These are phyloP conservation scores for Sclerotinia trifoliorum DNA, from an alignment of 2,329 filamentous ascomycete species.

Conservation along the genomic window DNA sequence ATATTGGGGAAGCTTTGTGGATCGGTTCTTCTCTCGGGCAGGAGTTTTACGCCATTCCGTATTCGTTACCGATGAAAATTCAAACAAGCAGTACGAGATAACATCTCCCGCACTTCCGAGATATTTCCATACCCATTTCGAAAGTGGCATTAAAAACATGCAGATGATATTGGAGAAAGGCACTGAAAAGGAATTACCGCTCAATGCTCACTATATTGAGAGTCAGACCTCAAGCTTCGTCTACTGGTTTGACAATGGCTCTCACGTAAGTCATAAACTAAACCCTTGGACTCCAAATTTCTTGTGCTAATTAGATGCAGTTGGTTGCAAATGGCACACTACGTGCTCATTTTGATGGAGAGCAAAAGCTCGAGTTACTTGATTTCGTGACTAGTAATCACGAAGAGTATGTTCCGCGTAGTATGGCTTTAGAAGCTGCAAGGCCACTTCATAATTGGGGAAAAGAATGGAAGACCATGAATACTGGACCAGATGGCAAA, in stretches of 20 bases:
- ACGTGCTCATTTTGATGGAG: conserved; percentile 73
- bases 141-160: conserved; percentile 80
- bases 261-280: conserved; percentile 61
- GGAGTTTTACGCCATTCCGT: conserved; percentile 77
- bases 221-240: conserved; percentile 76
- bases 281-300: background rate
- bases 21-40: conserved; percentile 73
- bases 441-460: conserved; percentile 62
- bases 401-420: conserved; percentile 80
- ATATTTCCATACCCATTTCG: conserved; percentile 88
- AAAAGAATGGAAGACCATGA: conserved; percentile 63
- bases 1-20: conserved; percentile 79
- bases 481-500: conserved; percentile 53
- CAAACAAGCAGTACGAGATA: conserved; percentile 83
- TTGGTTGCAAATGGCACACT: conserved; percentile 75
- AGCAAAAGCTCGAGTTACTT: conserved; percentile 79
- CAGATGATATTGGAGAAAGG: conserved; percentile 79
- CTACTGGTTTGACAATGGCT: conserved; percentile 83
- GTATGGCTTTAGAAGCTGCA: conserved; percentile 59
- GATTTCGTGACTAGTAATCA: conserved; percentile 76
- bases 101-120: conserved; percentile 76
- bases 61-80: conserved; percentile 54
- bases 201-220: conserved; percentile 70
- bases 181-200: conserved; percentile 55
- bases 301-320: conserved; percentile 46